Base-by-base conservation (phyloP, 805 yeast genomes). In the Henningerozyma blattae region DNA sequence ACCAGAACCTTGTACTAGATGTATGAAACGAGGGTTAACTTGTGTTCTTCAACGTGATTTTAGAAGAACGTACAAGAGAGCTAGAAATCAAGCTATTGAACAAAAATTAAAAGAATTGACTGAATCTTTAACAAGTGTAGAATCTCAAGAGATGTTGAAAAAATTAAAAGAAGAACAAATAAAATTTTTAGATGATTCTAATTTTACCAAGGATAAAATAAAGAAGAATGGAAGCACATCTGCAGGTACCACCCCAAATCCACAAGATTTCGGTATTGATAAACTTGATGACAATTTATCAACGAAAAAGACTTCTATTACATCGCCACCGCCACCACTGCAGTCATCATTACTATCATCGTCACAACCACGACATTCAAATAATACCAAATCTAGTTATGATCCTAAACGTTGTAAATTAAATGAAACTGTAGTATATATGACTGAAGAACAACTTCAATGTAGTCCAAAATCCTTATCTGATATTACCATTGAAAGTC, bases 1-100 rank as follows among this genome's bases (percentile, higher is more conserved):
- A 22, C 95, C 95, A 0, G 64, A 64, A 7, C 82, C 95, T 2
- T 91, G 98, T 48, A 64, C 89, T 0, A 65, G 95, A 40, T 91
- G 98, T 54, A 50, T 61, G 8, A 81, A 79, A 52, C 73, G 83
- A 48, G 72, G 73, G 6, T 62, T 80, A 3, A 63, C 63, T 14
- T 89, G 98, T 53, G 70, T 77, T 18, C 57, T 91, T 31, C 76
- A 84, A 46, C 68, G 81, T 13, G 91, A 77, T 45, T 89, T 82
- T 56, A 85, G 87, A 54, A 67, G 98, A 46, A 86, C 95, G 0
- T 82, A 81, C 43, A 91, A 89, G 51, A 65, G 97, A 30, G 93
- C 89, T 13, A 67, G 83, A 38, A 72, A 80, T 29, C 85, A 81
- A n/a, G 80, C 76, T 43, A 64, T 89, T 34, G 97, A 87, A 50